phyloP scores from a whole-genome alignment of 495 filamentous ascomycete species.

The Annulohypoxylon stygium region DNA sequence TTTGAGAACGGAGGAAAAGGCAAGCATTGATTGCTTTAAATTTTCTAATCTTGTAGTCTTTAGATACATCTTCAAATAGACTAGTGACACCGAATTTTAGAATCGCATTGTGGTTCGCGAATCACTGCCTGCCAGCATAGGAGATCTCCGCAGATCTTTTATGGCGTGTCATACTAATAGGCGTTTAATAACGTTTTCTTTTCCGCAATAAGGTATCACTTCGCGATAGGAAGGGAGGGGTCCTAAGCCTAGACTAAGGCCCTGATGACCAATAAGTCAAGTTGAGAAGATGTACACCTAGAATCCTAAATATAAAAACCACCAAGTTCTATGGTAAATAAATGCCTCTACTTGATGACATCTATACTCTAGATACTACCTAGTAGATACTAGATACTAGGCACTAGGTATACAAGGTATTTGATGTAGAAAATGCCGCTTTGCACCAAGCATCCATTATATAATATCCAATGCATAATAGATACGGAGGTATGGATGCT shows the following conservation, averaged over 20 bases:
- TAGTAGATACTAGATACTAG: no score
- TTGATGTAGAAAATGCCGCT: background rate
- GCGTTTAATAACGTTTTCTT: slow-evolving; percentile 25
- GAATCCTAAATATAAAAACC: background rate
- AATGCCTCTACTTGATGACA: slow-evolving; percentile 14
- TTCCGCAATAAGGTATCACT: slow-evolving; percentile 42
- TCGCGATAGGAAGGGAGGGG: slow-evolving; percentile 30
- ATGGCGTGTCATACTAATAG: slow-evolving; percentile 43
- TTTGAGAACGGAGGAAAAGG: slow-evolving; percentile 3
- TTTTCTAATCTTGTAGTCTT: slow-evolving; percentile 1
- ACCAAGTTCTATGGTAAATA: background rate
- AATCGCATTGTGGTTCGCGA: slow-evolving; percentile 34
- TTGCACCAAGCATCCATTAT: background rate
- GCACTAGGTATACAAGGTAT: background rate
- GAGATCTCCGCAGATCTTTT: slow-evolving; percentile 40
- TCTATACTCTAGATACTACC: background rate
- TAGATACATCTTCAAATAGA: background rate
- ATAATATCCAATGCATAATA: background rate
- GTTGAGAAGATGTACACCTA: background rate
- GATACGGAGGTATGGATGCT: background rate
- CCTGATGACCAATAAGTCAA: slow-evolving; percentile 11
- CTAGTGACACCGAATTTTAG: slow-evolving; percentile 19
- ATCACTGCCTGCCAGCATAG: slow-evolving; percentile 43
- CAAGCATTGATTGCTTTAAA: slow-evolving; percentile 17
- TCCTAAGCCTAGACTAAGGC: background rate